Conservation (phyloP, 176 grass and related monocot species). For the Cenchrus fungigraminus region DNA sequence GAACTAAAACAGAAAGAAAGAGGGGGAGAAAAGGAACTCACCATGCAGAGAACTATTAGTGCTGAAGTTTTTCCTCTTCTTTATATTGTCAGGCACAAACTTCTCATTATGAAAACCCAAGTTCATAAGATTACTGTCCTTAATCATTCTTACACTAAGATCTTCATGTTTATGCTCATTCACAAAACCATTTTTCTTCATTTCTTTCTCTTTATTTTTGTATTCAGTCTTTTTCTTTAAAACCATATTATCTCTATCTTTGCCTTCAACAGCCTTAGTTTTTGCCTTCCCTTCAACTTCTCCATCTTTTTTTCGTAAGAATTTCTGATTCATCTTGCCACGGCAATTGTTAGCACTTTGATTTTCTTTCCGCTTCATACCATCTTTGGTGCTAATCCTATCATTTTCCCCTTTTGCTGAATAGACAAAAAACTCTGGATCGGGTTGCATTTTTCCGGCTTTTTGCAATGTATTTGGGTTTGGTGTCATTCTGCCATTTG, state of each 20-base stretch:
- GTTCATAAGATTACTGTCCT: constrained; percentile 27
- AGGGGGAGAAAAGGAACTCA: constrained; percentile 23
- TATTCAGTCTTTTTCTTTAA: constrained; percentile 42
- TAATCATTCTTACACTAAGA: constrained; percentile 30
- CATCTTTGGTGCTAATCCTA: constrained; percentile 23
- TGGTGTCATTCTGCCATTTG: constrained; percentile 16
- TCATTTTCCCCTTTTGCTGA: constrained; percentile 30
- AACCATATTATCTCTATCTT: constrained; percentile 6
- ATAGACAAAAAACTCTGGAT: constrained; percentile 29
- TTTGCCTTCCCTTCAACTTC: constrained; percentile 40
- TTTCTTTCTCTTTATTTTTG: constrained; percentile 32
- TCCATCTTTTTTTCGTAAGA: constrained; percentile 27
- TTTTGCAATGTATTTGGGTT: constrained; percentile 32
- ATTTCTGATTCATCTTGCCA: constrained; percentile 16
- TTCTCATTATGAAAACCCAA: constrained; percentile 27
- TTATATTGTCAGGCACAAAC: constrained; percentile 35
- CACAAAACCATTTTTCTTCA: constrained; percentile 26
- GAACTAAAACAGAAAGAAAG: constrained; percentile 19
- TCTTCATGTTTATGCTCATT: constrained; percentile 44
- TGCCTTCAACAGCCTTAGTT: constrained; percentile 35
- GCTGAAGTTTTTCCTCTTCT: constrained; percentile 52
- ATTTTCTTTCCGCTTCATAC: constrained; percentile 30
- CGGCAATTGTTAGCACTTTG: constrained; percentile 7
- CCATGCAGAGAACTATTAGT: constrained; percentile 39
- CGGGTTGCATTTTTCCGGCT: constrained; percentile 34